These are phyloP conservation scores for Eurotiales sp. DNA, from an alignment of 2,329 filamentous ascomycete genomes.

Conservation along the genomic window DNA sequence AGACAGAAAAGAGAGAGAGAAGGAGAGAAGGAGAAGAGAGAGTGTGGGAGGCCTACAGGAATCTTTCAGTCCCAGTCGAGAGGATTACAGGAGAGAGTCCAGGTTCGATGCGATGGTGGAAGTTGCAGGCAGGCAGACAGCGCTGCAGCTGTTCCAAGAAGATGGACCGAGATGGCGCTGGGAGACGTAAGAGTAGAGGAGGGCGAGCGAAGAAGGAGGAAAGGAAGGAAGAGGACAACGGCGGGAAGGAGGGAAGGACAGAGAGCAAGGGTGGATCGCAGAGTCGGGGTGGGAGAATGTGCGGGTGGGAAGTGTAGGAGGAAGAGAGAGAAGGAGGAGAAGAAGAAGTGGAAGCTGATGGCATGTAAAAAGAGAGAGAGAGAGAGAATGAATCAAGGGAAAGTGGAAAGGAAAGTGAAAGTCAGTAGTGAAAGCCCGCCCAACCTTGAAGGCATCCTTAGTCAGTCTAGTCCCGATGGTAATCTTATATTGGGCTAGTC, in stretches of 20 bases:
- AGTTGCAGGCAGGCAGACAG: slow-evolving; percentile 9
- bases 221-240: slow-evolving; percentile 20
- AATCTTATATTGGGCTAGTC: slow-evolving; percentile 11
- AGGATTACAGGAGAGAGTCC: not conserved
- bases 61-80: no score
- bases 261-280: slow-evolving; percentile 6
- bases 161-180: not conserved
- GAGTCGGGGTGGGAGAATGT: not conserved
- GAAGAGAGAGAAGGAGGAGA: slow-evolving; percentile 11
- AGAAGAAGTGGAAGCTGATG: slow-evolving; percentile 17
- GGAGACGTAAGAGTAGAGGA: not conserved
- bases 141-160: not conserved
- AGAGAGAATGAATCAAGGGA: slow-evolving; percentile 11
- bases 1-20: slow-evolving; percentile 14
- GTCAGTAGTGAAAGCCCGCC: no score
- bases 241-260: slow-evolving; percentile 13
- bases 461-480: slow-evolving; percentile 15
- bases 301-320: slow-evolving; percentile 1
- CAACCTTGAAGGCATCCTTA: slow-evolving; percentile 13
- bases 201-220: not conserved
- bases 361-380: slow-evolving; percentile 18
- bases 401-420: slow-evolving; percentile 20
- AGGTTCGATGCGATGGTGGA: no score
- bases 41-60: slow-evolving; percentile 11
- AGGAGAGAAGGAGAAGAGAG: slow-evolving; percentile 26